These are phyloP conservation scores for Aquanectria penicillioides DNA, from an alignment of 2,329 filamentous ascomycete genomes.

Conservation along the genomic window DNA sequence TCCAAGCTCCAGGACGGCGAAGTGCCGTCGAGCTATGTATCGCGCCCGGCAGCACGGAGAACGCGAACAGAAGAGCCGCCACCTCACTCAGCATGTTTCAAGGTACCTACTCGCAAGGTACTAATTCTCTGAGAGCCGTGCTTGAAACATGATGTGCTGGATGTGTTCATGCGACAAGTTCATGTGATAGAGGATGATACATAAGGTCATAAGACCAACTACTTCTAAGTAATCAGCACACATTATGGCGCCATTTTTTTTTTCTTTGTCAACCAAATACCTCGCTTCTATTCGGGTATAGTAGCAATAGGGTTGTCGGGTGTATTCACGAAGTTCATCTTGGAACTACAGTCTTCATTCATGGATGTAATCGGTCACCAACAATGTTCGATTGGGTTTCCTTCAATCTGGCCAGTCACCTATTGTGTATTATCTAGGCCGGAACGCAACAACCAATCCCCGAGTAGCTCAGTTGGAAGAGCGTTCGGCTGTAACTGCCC, in stretches of 20 bases:
- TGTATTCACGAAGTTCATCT: too few species aligned
- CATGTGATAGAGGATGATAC: conserved; percentile 6
- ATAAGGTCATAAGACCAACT: neutral
- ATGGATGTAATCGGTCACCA: neutral
- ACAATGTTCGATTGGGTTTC: neutral
- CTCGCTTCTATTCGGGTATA: too few species aligned
- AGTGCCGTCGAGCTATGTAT: too few species aligned
- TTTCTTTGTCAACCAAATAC: neutral
- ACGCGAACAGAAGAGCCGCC: too few species aligned
- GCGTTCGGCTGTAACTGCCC: conserved; percentile 25
- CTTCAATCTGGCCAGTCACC: neutral
- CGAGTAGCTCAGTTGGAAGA: conserved; percentile 29
- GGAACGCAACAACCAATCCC: conserved; percentile 21
- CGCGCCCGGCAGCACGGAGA: neutral
- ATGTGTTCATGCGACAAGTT: neutral
- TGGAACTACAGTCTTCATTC: too few species aligned
- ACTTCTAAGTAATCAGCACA: neutral
- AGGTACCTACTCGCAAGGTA: neutral
- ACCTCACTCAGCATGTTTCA: too few species aligned
- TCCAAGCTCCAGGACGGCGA: too few species aligned
- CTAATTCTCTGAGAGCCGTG: neutral
- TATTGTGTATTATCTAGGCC: neutral
- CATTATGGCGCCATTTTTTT: neutral
- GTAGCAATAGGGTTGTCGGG: too few species aligned
- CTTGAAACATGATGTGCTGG: neutral